Percentiles rank a stretch among this genome's conserved stretches.
Conservation (phyloP, 2,329 filamentous ascomycete species). For the Alternaria triticina region DNA sequence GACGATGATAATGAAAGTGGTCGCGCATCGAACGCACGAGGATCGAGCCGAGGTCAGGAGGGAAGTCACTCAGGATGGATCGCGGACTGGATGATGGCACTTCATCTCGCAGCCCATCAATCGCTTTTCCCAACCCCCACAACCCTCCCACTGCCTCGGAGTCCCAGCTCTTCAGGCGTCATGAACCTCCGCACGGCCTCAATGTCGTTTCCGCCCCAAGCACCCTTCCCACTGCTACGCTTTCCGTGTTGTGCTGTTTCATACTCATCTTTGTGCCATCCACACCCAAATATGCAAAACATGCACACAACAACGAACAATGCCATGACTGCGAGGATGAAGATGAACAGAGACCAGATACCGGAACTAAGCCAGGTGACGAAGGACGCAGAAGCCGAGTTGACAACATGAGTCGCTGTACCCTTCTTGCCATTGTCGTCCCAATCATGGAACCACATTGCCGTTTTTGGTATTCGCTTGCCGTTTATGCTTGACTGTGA, state of each 20-base stretch:
- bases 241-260: slow-evolving; percentile 37
- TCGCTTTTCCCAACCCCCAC: slow-evolving; percentile 45
- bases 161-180: slow-evolving; percentile 37
- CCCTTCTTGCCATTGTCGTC: slow-evolving; percentile 39
- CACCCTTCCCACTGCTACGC: slow-evolving; percentile 14
- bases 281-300: slow-evolving; percentile 34
- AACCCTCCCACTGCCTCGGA: slow-evolving; percentile 32
- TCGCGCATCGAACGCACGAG: neutral
- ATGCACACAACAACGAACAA: slow-evolving; percentile 36
- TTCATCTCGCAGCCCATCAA: slow-evolving; percentile 13
- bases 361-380: slow-evolving; percentile 29
- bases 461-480: slow-evolving; percentile 1
- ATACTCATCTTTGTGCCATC: slow-evolving; percentile 36
- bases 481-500: neutral
- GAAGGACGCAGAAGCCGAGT: slow-evolving; percentile 11
- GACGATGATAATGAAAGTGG: neutral
- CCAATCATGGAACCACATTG: slow-evolving; percentile 40
- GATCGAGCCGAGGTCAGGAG: neutral
- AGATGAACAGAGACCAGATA: slow-evolving; percentile 32
- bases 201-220: slow-evolving; percentile 21
- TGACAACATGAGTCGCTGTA: slow-evolving; percentile 28
- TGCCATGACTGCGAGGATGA: slow-evolving; percentile 28
- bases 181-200: slow-evolving; percentile 31
- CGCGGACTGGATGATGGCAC: neutral
- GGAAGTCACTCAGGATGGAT: neutral